A percentile compares a stretch with the other conserved stretches of the same genome.
phyloP scores from a whole-genome alignment of 345 rosid genomes.

The Melaleuca quinquenervia region DNA sequence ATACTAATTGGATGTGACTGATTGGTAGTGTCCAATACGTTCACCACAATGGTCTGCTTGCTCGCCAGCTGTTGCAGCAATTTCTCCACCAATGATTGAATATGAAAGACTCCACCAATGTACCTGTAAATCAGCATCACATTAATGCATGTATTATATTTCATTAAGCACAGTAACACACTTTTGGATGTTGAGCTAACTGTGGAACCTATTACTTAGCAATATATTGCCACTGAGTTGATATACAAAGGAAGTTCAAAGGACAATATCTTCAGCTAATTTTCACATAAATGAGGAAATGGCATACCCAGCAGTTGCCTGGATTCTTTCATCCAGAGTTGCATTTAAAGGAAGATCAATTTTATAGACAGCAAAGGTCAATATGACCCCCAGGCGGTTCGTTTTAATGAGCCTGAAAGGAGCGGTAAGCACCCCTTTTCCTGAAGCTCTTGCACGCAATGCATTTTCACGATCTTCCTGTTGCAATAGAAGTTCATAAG shows the following conservation, averaged over 20 bases:
- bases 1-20: slow-evolving; percentile 73
- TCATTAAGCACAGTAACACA: not conserved
- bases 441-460: slow-evolving; percentile 74
- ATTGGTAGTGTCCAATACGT: slow-evolving; percentile 77
- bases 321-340: slow-evolving; percentile 69
- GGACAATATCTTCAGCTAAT: not conserved
- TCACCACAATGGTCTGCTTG: slow-evolving; percentile 87
- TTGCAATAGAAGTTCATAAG: not conserved
- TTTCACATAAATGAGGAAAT: slow-evolving; percentile 1
- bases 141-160: not conserved
- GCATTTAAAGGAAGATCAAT: slow-evolving; percentile 75
- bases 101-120: slow-evolving; percentile 88
- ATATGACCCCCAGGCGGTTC: slow-evolving; percentile 87
- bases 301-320: slow-evolving; percentile 75
- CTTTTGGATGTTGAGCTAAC: not conserved
- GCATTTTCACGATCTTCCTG: slow-evolving; percentile 96
- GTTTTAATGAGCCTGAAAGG: slow-evolving; percentile 86
- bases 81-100: slow-evolving; percentile 88
- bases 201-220: not conserved
- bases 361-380: slow-evolving; percentile 91
- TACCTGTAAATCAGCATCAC: slow-evolving; percentile 39
- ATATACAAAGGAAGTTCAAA: not conserved
- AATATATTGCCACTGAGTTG: not conserved
- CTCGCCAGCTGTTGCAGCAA: slow-evolving; percentile 95
- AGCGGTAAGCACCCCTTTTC: slow-evolving; percentile 92